A percentile compares a stretch with the other conserved stretches of the same genome.
These are phyloP conservation scores for Sporothrix brunneoviolacea DNA, from an alignment of 2,329 filamentous ascomycete species.

Conservation along the genomic window DNA sequence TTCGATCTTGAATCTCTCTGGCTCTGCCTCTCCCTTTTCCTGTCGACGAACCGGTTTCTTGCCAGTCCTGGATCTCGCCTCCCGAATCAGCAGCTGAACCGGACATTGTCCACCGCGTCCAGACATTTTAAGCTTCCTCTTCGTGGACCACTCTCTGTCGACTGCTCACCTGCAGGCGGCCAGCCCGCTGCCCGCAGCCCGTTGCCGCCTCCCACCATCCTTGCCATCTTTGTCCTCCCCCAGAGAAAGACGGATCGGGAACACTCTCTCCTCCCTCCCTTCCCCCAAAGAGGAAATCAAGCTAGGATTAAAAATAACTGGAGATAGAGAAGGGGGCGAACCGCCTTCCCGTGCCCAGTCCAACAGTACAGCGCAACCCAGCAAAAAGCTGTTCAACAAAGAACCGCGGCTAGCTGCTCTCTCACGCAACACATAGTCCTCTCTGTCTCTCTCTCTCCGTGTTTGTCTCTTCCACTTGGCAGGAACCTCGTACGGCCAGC, in stretches of 20 bases:
- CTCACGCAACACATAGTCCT: no score
- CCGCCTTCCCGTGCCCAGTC: background rate
- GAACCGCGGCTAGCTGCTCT: no score
- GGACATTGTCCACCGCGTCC: background rate
- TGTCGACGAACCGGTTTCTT: background rate
- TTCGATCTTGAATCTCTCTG: no score
- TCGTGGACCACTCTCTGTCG: background rate
- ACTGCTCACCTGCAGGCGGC: background rate
- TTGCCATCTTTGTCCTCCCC: background rate
- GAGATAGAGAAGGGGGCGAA: no score
- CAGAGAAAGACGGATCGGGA: background rate
- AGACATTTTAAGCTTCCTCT: background rate
- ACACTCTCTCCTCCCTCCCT: background rate
- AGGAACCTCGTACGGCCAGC: no score
- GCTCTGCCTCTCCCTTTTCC: background rate
- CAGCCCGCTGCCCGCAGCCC: background rate
- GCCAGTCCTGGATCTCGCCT: background rate
- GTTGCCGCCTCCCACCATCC: background rate
- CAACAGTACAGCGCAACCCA: background rate
- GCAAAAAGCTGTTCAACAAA: background rate
- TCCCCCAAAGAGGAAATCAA: background rate
- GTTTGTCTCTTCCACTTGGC: no score
- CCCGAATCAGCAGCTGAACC: slow-evolving; percentile 14
- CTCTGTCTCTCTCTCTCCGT: background rate
- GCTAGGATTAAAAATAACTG: background rate